Conservation (phyloP, 2,329 filamentous ascomycete species). For the Fusarium humuli region DNA sequence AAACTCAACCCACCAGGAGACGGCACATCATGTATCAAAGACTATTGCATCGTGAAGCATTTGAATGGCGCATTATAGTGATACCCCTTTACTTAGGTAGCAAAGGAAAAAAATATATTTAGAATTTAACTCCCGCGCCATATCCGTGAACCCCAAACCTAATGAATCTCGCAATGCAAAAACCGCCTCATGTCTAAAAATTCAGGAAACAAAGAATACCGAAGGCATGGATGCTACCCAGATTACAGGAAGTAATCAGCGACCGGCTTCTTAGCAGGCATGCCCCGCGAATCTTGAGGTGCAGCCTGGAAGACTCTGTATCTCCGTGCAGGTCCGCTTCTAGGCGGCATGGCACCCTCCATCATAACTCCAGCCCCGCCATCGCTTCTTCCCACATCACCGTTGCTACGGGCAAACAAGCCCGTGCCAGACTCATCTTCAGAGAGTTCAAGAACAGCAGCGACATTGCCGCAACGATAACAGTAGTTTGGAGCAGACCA, state of each 20-base stretch:
- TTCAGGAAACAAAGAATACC: conserved; percentile 7
- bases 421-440: conserved; percentile 85
- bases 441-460: conserved; percentile 90
- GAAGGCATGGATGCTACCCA: neutral
- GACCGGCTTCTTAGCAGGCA: conserved; percentile 98
- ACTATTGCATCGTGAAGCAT: conserved; percentile 27
- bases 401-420: conserved; percentile 76
- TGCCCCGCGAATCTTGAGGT: conserved; percentile 93
- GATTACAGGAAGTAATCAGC: conserved; percentile 90
- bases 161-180: conserved; percentile 38
- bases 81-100: conserved; percentile 33
- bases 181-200: conserved; percentile 17
- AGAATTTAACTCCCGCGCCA: conserved; percentile 43
- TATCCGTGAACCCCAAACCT: conserved; percentile 38
- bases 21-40: neutral
- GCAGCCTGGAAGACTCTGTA: conserved; percentile 98
- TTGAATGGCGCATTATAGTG: conserved; percentile 19
- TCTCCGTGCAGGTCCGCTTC: conserved; percentile 81
- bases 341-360: conserved; percentile 58
- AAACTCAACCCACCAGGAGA: neutral
- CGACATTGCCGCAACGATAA: conserved; percentile 95
- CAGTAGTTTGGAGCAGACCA: conserved; percentile 98
- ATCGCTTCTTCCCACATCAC: conserved; percentile 72
- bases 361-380: conserved; percentile 63
- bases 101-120: conserved; percentile 15